These are phyloP conservation scores for Candida ipomoeae DNA, from an alignment of 805 yeast species.

Conservation along the genomic window DNA sequence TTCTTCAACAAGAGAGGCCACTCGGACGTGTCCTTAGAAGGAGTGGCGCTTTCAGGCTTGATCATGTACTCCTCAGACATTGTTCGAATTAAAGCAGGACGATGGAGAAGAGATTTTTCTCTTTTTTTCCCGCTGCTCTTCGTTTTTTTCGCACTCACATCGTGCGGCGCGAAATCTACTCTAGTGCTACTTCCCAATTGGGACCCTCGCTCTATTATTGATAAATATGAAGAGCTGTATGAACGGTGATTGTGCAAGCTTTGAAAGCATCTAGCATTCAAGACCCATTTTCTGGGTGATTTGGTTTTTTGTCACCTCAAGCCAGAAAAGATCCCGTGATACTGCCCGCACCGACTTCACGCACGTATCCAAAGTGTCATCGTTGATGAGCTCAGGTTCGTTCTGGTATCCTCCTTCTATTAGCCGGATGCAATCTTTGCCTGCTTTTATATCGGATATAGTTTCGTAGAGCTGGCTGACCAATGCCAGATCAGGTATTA, in stretches of 20 bases:
- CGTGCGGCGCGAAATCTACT: slow-evolving; percentile 26
- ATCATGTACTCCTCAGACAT: slow-evolving; percentile 74
- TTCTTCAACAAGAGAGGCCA: slow-evolving; percentile 95
- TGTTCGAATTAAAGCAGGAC: slow-evolving; percentile 7
- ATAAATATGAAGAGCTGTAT: background rate
- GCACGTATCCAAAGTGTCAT: slow-evolving; percentile 30
- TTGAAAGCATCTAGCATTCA: slow-evolving; percentile 11
- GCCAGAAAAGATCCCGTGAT: slow-evolving; percentile 41
- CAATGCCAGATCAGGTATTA: slow-evolving; percentile 37
- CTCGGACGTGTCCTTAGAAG: slow-evolving; percentile 81
- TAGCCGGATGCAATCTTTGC: slow-evolving; percentile 60
- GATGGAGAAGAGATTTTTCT: slow-evolving; percentile 9
- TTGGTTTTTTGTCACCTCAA: slow-evolving; percentile 32
- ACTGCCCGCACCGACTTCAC: slow-evolving; percentile 33
- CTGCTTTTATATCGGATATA: slow-evolving; percentile 63
- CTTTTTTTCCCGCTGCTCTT: slow-evolving; percentile 7
- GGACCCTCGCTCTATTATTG: background rate
- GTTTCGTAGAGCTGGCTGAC: slow-evolving; percentile 58
- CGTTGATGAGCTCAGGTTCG: slow-evolving; percentile 32
- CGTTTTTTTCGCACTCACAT: slow-evolving; percentile 19
- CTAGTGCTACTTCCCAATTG: slow-evolving; percentile 8
- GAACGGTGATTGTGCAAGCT: background rate
- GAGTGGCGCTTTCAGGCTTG: slow-evolving; percentile 79
- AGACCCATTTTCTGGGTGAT: slow-evolving; percentile 22
- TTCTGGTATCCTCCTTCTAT: slow-evolving; percentile 47